Evolutionary conservation across 1,284 basidiomycete genomes (phyloP), one percentile per base, ranked within the genome.

Genomic region (Fistulina hepatica): DNA sequence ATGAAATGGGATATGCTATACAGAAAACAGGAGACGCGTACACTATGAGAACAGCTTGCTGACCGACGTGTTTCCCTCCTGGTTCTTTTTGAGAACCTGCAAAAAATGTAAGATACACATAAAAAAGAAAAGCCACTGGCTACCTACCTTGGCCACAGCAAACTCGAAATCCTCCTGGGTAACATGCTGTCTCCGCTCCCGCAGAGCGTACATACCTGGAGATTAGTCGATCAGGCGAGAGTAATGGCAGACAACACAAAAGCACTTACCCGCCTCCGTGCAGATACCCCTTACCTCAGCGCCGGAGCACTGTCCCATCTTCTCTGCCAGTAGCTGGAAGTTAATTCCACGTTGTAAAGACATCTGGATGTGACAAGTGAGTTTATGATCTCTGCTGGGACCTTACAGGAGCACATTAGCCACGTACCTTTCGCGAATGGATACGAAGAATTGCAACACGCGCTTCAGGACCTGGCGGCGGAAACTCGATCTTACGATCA

Each of bases 151-250:
- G 4, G 92, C 90, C 11, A 98, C 84, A 23, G 93, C 93, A 64
- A 97, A 91, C 68, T 97, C 93, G 53, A 98, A 97, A 59, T 98
- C 94, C 53, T 97, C 94, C 60, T 97, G 92, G 2, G 91, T 94
- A 33, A 97, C 94, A 57, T 97, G 91, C 51, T 97, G 92, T 48
- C 94, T 69, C 41, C 94, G 76, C 60, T 97, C 94, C 27, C 94
- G 76, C 8, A 97, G 68, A 2, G 94, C 94, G 56, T 97, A 98
- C 94, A 97, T 97, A 39, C 91, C 89, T 80, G 40, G 21, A 25
- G 36, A 26, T 37, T 22, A 3, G 12, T 2, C 33, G 25, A 28
- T 20, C 16, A 33, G 20, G 20, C 33, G 28, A 34, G 12, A 43
- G 24, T 28, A 25, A 15, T 3, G 23, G 19, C 10, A 32, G 30